Evolutionary conservation across 495 filamentous ascomycete species (phyloP).

Genomic region (Penicillium bialowiezense): DNA sequence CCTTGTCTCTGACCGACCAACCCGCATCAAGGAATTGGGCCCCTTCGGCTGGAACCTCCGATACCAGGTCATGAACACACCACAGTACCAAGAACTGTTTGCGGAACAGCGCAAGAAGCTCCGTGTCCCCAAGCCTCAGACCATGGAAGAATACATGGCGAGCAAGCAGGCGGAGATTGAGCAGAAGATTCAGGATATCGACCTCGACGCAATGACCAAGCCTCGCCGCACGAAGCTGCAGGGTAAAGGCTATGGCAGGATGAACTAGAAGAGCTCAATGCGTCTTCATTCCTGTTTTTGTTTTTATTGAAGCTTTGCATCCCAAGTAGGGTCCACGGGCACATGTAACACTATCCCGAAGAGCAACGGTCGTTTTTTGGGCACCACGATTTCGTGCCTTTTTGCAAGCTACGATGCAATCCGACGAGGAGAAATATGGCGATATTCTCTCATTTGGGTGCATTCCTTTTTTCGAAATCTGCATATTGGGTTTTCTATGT

Average conservation of each 20-base stretch:
- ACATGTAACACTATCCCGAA: constrained; percentile 34
- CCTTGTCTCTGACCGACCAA: constrained; percentile 69
- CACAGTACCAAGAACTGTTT: constrained; percentile 57
- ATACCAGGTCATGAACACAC: constrained; percentile 80
- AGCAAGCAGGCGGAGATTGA: constrained; percentile 36
- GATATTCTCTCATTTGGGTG: constrained; percentile 12
- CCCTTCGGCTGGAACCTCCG: constrained; percentile 83
- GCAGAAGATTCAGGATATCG: constrained; percentile 31
- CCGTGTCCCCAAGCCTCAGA: constrained; percentile 43
- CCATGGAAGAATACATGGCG: constrained; percentile 41
- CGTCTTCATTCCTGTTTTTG: not conserved
- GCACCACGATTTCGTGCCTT: constrained; percentile 12
- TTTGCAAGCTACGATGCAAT: constrained; percentile 3
- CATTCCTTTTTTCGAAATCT: constrained; percentile 17
- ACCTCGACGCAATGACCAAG: constrained; percentile 38
- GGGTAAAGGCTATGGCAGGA: not conserved
- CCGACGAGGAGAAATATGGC: constrained; percentile 3
- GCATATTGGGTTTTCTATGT: constrained; percentile 34
- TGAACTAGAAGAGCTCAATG: not conserved
- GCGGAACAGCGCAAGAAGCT: constrained; percentile 48
- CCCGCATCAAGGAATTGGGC: constrained; percentile 78
- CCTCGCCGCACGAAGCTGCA: constrained; percentile 28
- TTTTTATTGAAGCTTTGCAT: constrained; percentile 4
- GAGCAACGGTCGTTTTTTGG: constrained; percentile 13
- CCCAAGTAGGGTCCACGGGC: constrained; percentile 15